Percentiles rank a stretch among this genome's conserved stretches.
phyloP scores from a whole-genome alignment of 148 eudicot species.

The Camellia lanceoleosa region DNA sequence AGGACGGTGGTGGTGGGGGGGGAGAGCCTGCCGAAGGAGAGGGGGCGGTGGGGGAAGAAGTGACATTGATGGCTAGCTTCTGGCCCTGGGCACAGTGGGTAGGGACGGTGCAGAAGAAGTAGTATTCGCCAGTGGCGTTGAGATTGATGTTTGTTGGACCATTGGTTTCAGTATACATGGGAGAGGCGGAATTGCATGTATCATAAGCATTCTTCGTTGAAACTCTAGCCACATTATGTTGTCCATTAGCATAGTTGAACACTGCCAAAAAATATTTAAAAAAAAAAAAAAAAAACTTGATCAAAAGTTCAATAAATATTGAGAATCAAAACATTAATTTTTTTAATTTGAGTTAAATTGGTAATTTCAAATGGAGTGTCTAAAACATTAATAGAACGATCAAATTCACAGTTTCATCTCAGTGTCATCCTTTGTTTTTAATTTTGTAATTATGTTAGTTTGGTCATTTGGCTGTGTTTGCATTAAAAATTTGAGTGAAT shows the following conservation, averaged over 20 bases:
- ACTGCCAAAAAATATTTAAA: constrained; percentile 17
- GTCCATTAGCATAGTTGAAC: constrained; percentile 27
- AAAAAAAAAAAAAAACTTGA: neutral
- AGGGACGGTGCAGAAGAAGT: constrained; percentile 44
- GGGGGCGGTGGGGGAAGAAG: constrained; percentile 13
- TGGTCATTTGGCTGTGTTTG: too few relatives aligned
- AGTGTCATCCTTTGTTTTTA: too few relatives aligned
- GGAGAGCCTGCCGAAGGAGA: neutral
- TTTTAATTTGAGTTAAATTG: neutral
- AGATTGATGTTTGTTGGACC: constrained; percentile 35
- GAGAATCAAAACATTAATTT: neutral
- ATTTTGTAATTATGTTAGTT: too few relatives aligned
- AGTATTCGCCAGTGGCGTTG: constrained; percentile 27
- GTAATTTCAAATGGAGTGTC: too few relatives aligned
- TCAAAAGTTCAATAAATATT: neutral
- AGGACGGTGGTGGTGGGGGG: neutral
- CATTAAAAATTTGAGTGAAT: too few relatives aligned
- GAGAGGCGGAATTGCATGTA: neutral
- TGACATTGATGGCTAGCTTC: constrained; percentile 44
- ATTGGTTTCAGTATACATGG: constrained; percentile 13
- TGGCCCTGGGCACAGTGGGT: constrained; percentile 45
- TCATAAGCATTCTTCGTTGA: constrained; percentile 13
- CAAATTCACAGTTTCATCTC: too few relatives aligned
- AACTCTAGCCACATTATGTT: constrained; percentile 32
- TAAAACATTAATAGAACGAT: too few relatives aligned